Percentiles rank a stretch among this genome's conserved stretches.
These are phyloP conservation scores for Tylopilus plumbeoviolaceoides DNA, from an alignment of 768 basidiomycete species.

Conservation along the genomic window DNA sequence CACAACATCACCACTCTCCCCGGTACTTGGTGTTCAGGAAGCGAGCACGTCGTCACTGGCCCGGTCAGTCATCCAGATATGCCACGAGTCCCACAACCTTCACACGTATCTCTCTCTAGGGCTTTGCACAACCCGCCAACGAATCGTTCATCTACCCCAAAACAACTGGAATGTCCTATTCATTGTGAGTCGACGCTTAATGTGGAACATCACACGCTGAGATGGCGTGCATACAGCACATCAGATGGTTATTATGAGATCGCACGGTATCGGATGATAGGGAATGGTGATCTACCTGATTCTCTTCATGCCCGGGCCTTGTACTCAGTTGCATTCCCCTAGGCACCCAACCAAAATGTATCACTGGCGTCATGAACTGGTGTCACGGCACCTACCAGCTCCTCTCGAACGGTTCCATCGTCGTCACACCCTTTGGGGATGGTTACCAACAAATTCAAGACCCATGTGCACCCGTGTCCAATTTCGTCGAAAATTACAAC, in stretches of 20 bases:
- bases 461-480: constrained; percentile 83
- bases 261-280: constrained; percentile 82
- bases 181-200: constrained; percentile 60
- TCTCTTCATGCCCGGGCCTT: not conserved
- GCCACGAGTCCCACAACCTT: not conserved
- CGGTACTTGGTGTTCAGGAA: constrained; percentile 89
- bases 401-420: constrained; percentile 74
- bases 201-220: not conserved
- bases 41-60: constrained; percentile 73
- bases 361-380: constrained; percentile 85
- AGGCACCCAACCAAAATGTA: constrained; percentile 86
- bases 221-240: constrained; percentile 41
- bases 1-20: constrained; percentile 68
- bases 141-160: constrained; percentile 77
- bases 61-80: constrained; percentile 52
- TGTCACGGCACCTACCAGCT: constrained; percentile 77
- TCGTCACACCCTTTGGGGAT: constrained; percentile 71
- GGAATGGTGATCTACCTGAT: constrained; percentile 59
- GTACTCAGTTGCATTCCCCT: not conserved
- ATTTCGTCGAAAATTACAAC: constrained; percentile 84
- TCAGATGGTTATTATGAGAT: constrained; percentile 79
- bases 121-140: constrained; percentile 82
- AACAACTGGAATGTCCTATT: constrained; percentile 83
- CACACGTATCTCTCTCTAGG: constrained; percentile 37
- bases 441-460: constrained; percentile 95